phyloP scores from a whole-genome alignment of 2,329 filamentous ascomycete genomes.

The Leptoxyphium fumago region DNA sequence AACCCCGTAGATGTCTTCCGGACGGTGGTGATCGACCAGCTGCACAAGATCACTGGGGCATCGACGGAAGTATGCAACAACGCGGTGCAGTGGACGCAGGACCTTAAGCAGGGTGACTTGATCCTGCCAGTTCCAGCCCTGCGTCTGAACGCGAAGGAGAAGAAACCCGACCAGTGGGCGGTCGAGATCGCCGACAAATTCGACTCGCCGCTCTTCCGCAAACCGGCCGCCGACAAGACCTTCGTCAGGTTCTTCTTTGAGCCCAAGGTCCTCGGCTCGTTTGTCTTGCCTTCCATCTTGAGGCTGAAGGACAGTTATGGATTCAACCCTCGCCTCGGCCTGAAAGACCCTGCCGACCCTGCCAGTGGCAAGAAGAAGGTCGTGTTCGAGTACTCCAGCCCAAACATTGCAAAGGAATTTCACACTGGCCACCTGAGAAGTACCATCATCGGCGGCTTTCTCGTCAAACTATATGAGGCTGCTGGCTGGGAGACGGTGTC shows the following conservation, averaged over 20 bases:
- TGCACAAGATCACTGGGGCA: slow-evolving; percentile 55
- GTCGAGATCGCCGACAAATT: slow-evolving; percentile 39
- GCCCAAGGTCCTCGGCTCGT: slow-evolving; percentile 45
- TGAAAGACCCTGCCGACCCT: slow-evolving; percentile 47
- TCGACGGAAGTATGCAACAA: slow-evolving; percentile 58
- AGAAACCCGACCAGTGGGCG: slow-evolving; percentile 43
- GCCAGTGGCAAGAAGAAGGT: slow-evolving; percentile 48
- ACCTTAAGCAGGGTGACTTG: slow-evolving; percentile 71
- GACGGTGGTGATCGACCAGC: slow-evolving; percentile 55
- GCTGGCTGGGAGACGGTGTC: slow-evolving; percentile 57
- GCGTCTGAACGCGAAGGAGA: slow-evolving; percentile 45
- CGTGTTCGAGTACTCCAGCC: slow-evolving; percentile 70
- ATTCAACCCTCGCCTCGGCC: slow-evolving; percentile 43
- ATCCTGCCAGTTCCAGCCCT: slow-evolving; percentile 67
- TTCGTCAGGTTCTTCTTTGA: slow-evolving; percentile 75
- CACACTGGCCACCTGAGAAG: slow-evolving; percentile 60
- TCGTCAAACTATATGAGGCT: slow-evolving; percentile 52
- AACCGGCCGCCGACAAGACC: slow-evolving; percentile 50
- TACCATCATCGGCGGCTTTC: slow-evolving; percentile 61
- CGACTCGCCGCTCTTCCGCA: slow-evolving; percentile 57
- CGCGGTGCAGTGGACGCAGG: slow-evolving; percentile 62
- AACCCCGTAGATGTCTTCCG: slow-evolving; percentile 74
- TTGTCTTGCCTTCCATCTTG: slow-evolving; percentile 57
- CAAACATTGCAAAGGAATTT: slow-evolving; percentile 77
- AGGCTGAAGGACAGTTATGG: slow-evolving; percentile 48